Percentiles rank a stretch among this genome's conserved stretches.
These are phyloP conservation scores for Thuja plicata DNA, from an alignment of 83 land plant species.

Conservation along the genomic window DNA sequence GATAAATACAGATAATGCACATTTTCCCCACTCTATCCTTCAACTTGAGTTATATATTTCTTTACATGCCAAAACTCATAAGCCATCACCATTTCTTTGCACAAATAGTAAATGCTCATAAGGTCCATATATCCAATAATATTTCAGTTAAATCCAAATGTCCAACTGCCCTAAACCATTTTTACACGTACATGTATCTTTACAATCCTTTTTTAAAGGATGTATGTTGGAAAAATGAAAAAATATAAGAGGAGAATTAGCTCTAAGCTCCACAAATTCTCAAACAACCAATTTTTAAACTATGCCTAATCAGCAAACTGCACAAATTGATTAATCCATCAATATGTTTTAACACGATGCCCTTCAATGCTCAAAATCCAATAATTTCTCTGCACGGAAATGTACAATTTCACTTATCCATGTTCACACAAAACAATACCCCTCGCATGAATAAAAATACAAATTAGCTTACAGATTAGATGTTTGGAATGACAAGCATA, in stretches of 20 bases:
- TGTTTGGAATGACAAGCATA: not conserved
- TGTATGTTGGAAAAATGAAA: not conserved
- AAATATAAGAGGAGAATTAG: not conserved
- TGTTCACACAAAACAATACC: not conserved
- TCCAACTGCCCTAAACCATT: not conserved
- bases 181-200: not conserved
- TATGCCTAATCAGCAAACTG: not conserved
- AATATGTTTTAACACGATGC: not conserved
- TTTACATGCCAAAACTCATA: not conserved
- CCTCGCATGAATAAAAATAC: not conserved
- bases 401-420: not conserved
- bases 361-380: not conserved
- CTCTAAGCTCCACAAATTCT: not conserved
- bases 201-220: not conserved
- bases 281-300: not conserved
- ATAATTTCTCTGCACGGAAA: not conserved
- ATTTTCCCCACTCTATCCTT: not conserved
- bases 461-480: not conserved
- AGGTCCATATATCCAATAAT: not conserved
- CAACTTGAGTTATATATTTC: not conserved
- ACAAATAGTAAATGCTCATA: not conserved
- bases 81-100: not conserved
- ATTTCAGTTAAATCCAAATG: not conserved
- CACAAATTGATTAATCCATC: not conserved
- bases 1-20: not conserved